Evolutionary conservation across 2,329 filamentous ascomycete genomes (phyloP).

Genomic region (Fusarium pseudocircinatum): DNA sequence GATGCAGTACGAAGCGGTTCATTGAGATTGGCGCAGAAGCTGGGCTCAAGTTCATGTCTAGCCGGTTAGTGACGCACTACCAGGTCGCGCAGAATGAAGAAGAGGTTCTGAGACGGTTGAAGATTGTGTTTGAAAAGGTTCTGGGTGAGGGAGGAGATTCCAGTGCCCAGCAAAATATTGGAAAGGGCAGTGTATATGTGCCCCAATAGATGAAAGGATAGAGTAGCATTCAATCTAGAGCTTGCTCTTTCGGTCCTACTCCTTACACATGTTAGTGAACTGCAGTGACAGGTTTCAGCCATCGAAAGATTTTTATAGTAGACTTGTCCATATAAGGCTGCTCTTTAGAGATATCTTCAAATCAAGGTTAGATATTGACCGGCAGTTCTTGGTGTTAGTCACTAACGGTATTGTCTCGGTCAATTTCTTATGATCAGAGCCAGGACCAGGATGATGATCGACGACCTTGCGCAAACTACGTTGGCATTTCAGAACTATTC

Average conservation of each 20-base stretch:
- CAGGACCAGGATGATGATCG: constrained; percentile 13
- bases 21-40: constrained; percentile 52
- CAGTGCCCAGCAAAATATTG: constrained; percentile 27
- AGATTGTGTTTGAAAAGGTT: constrained; percentile 60
- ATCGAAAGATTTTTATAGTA: background rate
- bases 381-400: background rate
- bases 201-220: constrained; percentile 25
- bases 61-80: constrained; percentile 60
- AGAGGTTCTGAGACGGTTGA: constrained; percentile 67
- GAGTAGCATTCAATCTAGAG: background rate
- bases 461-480: constrained; percentile 1
- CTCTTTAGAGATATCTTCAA: background rate
- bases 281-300: background rate
- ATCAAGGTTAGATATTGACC: background rate
- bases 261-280: background rate
- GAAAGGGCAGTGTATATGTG: constrained; percentile 41
- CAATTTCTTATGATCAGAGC: constrained; percentile 13
- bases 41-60: constrained; percentile 54
- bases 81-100: constrained; percentile 71
- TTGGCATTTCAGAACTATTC: background rate
- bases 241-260: background rate
- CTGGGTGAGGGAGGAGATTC: constrained; percentile 37
- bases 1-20: constrained; percentile 53
- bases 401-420: background rate
- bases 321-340: background rate